Evolutionary conservation across 805 yeast species (phyloP), one percentile per base, ranked within the genome.

Genomic region (Metschnikowia peoriensis): DNA sequence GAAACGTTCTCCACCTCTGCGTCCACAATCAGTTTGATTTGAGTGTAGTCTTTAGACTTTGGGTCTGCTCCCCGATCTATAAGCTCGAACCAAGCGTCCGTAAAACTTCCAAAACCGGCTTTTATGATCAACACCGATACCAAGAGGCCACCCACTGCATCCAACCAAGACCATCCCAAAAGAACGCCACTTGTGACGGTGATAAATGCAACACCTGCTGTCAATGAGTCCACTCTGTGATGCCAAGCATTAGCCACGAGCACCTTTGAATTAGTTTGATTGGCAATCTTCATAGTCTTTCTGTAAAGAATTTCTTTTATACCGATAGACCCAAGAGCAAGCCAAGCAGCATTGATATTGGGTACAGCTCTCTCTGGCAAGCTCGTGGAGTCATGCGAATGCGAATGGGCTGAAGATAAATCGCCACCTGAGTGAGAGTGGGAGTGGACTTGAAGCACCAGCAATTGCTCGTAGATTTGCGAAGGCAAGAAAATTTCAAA

Each of bases 161-260:
- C 99, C 50, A 94, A 72, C 85, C 97, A 90, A 42, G 84, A 84
- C 39, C 89, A 80, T 56, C 85, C 81, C 56, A 91, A 80, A 54
- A 89, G 75, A 59, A 88, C 85, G 35, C 97, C 96, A 1, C 92
- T 85, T 0, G 96, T 81, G 47, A 94, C 94, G 0, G 98, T 91
- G 4, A 84, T 80, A 17, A 93, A 78, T 0, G 98, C 97, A 7
- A 93, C 98, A 22, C 87, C 77, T 0, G 97, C 89, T 0, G 98
- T 96, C 61, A 94, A 68, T 0, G 96, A 87, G 66, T 94, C 99
- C 10, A 93, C 94, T 57, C 99, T 79, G 66, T 94, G 99, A 68
- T 94, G 99, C 98, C 99, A 94, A 3, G 99, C 99, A 65, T 94
- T 94, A 4, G 99, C 99, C 46, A 89, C 84, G 45, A 94, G 77